A percentile compares a stretch with the other conserved stretches of the same genome.
Conservation (phyloP, 495 filamentous ascomycete genomes). For the Thozetella sp. region DNA sequence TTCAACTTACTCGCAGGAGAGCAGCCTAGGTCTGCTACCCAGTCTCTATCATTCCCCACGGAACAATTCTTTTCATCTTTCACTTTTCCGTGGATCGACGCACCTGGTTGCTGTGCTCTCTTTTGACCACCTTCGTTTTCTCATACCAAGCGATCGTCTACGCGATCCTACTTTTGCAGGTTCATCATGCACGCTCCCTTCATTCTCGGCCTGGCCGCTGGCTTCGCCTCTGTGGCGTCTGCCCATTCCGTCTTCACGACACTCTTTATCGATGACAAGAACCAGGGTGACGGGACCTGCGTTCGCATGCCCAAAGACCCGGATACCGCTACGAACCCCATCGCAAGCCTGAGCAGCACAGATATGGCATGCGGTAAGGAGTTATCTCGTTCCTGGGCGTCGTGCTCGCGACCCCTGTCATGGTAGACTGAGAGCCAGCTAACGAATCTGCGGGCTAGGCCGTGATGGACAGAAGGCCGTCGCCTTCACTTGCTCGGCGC, state of each 20-base stretch:
- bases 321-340: slow-evolving; percentile 50
- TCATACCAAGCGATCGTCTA: too few species aligned
- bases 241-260: slow-evolving; percentile 72
- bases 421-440: not conserved
- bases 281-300: slow-evolving; percentile 70
- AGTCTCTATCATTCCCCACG: slow-evolving; percentile 3
- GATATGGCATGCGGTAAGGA: slow-evolving; percentile 77
- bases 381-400: not conserved
- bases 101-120: too few species aligned
- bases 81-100: not conserved
- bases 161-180: not conserved
- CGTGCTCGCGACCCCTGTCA: not conserved
- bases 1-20: slow-evolving; percentile 2
- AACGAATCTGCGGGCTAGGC: slow-evolving; percentile 37
- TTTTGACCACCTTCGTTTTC: too few species aligned
- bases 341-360: slow-evolving; percentile 49
- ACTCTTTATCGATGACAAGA: slow-evolving; percentile 62
- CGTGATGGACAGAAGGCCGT: slow-evolving; percentile 57
- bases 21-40: slow-evolving; percentile 5
- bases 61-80: not conserved
- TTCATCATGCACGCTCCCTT: slow-evolving; percentile 25
- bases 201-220: slow-evolving; percentile 25
- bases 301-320: slow-evolving; percentile 63
- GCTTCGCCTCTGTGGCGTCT: slow-evolving; percentile 24
- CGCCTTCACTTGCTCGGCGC: slow-evolving; percentile 56